Percentiles rank a stretch among this genome's conserved stretches.
Evolutionary conservation across 108 stramenopile genomes (phyloP).

Genomic region (Cylindrotheca closterium): DNA sequence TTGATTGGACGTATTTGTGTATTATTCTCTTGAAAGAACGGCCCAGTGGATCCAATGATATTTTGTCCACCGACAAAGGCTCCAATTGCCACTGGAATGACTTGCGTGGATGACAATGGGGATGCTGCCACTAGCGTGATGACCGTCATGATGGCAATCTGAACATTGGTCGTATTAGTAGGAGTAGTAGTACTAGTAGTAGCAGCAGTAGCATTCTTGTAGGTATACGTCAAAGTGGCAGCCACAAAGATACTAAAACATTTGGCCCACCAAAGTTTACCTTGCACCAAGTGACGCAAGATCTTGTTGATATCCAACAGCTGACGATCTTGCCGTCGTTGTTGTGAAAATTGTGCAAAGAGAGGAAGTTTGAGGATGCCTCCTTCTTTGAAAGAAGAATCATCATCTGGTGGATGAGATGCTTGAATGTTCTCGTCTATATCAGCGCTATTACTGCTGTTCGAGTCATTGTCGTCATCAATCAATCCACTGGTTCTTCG

Average conservation of each 20-base stretch:
- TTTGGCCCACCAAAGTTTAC: slow-evolving; percentile 39
- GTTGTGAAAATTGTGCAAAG: too few relatives aligned
- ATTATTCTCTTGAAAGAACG: slow-evolving; percentile 1
- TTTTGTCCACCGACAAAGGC: slow-evolving; percentile 53
- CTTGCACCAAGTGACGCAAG: background rate
- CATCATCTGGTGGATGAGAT: too few relatives aligned
- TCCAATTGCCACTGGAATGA: slow-evolving; percentile 37
- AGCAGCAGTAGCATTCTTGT: slow-evolving; percentile 10
- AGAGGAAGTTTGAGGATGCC: too few relatives aligned
- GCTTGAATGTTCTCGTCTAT: slow-evolving; percentile 1
- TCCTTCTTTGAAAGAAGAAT: too few relatives aligned
- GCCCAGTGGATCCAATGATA: slow-evolving; percentile 35
- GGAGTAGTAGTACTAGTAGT: slow-evolving; percentile 20
- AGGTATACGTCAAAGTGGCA: slow-evolving; percentile 40
- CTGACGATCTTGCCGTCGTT: too few relatives aligned
- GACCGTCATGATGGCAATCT: slow-evolving; percentile 50
- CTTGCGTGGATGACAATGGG: slow-evolving; percentile 31
- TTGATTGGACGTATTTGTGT: slow-evolving; percentile 6
- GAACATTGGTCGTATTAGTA: slow-evolving; percentile 25
- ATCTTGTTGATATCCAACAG: too few relatives aligned
- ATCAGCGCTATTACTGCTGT: too few relatives aligned
- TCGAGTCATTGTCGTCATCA: too few relatives aligned
- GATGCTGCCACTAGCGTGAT: slow-evolving; percentile 39
- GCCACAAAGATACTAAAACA: slow-evolving; percentile 23
- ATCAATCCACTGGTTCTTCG: too few relatives aligned